Base-by-base conservation (phyloP, 2,329 filamentous ascomycete genomes). In the Trichoderma sp. region DNA sequence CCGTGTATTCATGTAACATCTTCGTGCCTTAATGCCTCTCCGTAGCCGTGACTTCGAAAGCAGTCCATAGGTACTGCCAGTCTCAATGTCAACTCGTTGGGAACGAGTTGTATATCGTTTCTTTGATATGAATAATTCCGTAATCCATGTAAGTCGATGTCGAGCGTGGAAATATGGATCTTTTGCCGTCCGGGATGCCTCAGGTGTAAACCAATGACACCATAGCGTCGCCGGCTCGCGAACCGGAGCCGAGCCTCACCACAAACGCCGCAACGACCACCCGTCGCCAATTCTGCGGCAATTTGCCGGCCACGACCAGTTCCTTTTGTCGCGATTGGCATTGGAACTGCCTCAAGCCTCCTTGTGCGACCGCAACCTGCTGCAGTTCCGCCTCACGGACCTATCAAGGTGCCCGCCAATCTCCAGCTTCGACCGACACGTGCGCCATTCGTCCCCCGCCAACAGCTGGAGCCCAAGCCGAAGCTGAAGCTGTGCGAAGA, bases 161-260 rank as follows among this genome's bases (percentile, higher is more conserved):
- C 34, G 12, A 5, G 10, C 3, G 12, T 39, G 12, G 34, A 39
- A 39, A 39, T 39, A 39, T 39, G 34, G 34, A 39, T 10, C 34
- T 41, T 41, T 41, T 41, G 47, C 50, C 57, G 45, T 64, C 50
- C 64, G 52, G 64, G 65, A 26, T 64, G 64, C 64, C 64, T 66
- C 44, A 66, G 64, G 64, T 63, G 64, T 63, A 9, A 65, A 66
- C 21, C 44, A 30, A 66, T 66, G 64, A 66, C 64, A 63, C 64
- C 64, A 66, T 66, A 55, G 52, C 52, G 45, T 63, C 59, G 34
- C 30, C 52, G 54, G 60, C 64, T 66, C 60, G 47, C 59, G 60
- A 63, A 60, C 55, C 58, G 60, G 60, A 63, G 64, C 59, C 59
- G 52, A 58, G 51, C 41, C 52, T 51, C 51, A 7, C 28, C 28